Evolutionary conservation across 345 rosid species (phyloP), one percentile per base, ranked within the genome.

Genomic region (Pelargonium nanum): DNA sequence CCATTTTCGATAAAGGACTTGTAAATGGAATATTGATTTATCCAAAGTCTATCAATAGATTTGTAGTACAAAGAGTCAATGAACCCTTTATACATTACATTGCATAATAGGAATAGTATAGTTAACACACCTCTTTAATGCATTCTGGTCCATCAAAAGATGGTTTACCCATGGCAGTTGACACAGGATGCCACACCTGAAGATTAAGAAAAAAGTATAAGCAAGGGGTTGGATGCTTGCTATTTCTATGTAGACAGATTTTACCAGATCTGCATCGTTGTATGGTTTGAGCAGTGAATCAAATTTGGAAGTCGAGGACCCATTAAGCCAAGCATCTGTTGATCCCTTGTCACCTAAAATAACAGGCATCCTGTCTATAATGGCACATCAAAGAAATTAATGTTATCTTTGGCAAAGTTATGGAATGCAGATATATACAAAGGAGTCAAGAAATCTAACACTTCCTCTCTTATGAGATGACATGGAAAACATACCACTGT

Each of bases 81-180:
- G 13, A 34, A 5, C 45, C 45, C 45, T 5, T 34, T 34, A 34
- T 34, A 51, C 4, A 19, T 17, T 45, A 45, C 54, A 19, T 51
- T 17, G 54, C 1, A 44, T 44, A 25, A n/a, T n/a, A 34, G 51
- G 45, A 65, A 56, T 60, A 25, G 25, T 24, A 26, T 28, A 59
- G 50, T 45, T 19, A 57, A 32, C 79, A 12, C 25, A 88, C 95
- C 91, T 86, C 87, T 68, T 85, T 83, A 55, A 80, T 72, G 74
- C 96, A 88, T 70, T 91, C 98, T n/a, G 96, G 96, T 62, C 91
- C 95, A 66, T 85, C 82, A 64, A 85, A 81, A 56, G 89, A 76
- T 60, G 75, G 68, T 81, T 86, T 91, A 52, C 95, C 98, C 78
- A 91, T 78, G 62, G 95, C 87, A 67, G 95, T 61, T 50, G 96